Evolutionary conservation across 2,329 filamentous ascomycete species (phyloP).

Genomic region (Tricladium varicosporioides): DNA sequence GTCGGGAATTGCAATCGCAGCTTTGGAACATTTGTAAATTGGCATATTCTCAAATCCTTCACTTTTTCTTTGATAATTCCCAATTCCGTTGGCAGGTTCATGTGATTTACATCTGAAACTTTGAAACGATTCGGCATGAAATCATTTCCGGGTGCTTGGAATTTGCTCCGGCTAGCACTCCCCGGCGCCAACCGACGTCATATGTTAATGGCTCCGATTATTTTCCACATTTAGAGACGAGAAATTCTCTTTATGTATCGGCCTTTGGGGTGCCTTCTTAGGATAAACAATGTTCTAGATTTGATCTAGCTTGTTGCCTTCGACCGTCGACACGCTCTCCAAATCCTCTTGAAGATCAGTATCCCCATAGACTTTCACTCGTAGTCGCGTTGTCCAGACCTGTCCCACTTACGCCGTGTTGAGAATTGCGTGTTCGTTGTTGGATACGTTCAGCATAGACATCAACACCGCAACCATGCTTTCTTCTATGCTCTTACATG

Average conservation of each 20-base stretch:
- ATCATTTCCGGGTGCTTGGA: neutral
- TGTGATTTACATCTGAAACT: neutral
- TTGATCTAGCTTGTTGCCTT: conserved; percentile 9
- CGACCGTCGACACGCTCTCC: neutral
- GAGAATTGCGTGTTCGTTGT: neutral
- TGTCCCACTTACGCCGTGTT: neutral
- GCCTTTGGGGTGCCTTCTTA: neutral
- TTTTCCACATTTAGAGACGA: neutral
- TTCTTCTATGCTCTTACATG: conserved; percentile 23
- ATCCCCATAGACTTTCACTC: neutral
- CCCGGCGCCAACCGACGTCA: neutral
- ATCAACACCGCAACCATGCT: conserved; percentile 22
- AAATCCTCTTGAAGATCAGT: neutral
- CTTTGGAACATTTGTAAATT: neutral
- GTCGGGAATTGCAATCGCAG: neutral
- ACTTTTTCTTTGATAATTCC: neutral
- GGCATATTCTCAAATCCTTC: neutral
- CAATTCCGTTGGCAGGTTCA: neutral
- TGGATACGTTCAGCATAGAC: neutral
- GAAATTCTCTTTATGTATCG: neutral
- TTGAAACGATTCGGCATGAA: neutral
- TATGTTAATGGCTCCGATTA: neutral
- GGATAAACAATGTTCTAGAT: neutral
- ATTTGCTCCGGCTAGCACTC: neutral
- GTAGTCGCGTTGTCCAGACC: neutral